Base-by-base conservation (phyloP, 768 basidiomycete species). In the Amanita pseudoporphyria region DNA sequence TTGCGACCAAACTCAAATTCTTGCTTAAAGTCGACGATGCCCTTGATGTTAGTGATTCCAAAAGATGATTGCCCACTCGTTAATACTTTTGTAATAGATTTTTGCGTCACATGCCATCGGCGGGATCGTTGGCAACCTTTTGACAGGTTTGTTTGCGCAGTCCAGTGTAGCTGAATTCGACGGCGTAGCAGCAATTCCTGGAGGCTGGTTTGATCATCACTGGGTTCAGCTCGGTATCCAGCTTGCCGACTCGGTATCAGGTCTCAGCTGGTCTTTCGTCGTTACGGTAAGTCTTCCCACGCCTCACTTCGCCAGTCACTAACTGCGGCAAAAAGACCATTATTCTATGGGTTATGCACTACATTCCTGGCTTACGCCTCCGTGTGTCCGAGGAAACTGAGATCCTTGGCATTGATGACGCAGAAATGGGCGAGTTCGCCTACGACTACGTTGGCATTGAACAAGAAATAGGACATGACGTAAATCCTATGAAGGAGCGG, bases 1-100 rank as follows among this genome's bases (percentile, higher is more conserved):
- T 90, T 64, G 88, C 91, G n/a, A 97, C 95, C 3, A 84, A 95
- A 58, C 76, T 98, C 62, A 98, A 97, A 69, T 90, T 87, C 63
- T 43, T 87, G 24, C 69, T 81, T 55, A 71, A 73, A 26, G 88
- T 81, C 56, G 88, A 91, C 53, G 88, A 91, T 60, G 76, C 84
- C 12, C 77, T 91, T 14, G 88, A 91, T 74, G 83, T 86, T 45
- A 43, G 81, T 63, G 22, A 38, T 16, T 38, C 16, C 5, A 21
- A 51, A 43, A 16, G 42, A 12, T 51, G 24, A 13, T n/a, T 28
- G 31, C 42, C 28, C 28, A 38, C 32, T 31, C 7, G n/a, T 46
- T 53, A 32, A 44, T n/a, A n/a, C 19, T n/a, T 14, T 3, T 45
- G 38, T 26, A 14, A 14, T 45, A 93, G 84, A 92, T 97, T 61